Conservation (phyloP, 208 protist species). For the Blastocrithidia nonstop region DNA sequence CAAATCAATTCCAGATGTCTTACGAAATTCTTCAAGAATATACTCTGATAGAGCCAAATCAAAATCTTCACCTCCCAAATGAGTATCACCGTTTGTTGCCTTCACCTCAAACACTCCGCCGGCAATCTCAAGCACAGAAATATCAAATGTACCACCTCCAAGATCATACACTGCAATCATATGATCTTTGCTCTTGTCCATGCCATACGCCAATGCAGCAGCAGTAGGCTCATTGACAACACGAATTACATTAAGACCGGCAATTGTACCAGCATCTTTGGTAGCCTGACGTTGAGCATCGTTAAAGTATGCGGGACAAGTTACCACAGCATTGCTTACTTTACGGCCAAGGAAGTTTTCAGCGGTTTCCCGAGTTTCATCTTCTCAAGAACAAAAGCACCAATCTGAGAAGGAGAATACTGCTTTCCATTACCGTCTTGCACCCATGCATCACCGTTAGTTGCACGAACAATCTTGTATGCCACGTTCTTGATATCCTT, state of each 20-base stretch:
- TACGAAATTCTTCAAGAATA: slow-evolving; percentile 90
- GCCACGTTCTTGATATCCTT: slow-evolving; percentile 71
- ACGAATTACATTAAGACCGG: slow-evolving; percentile 89
- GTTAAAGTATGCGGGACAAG: slow-evolving; percentile 96
- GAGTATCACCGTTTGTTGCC: slow-evolving; percentile 97
- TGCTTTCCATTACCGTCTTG: slow-evolving; percentile 64
- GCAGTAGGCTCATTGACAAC: slow-evolving; percentile 99
- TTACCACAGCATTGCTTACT: slow-evolving; percentile 86
- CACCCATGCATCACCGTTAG: slow-evolving; percentile 90
- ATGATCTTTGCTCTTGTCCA: slow-evolving; percentile 12
- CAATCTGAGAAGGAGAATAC: slow-evolving; percentile 72
- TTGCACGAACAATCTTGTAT: slow-evolving; percentile 92
- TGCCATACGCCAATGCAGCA: slow-evolving; percentile 56
- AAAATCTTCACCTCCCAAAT: slow-evolving; percentile 99
- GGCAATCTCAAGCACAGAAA: slow-evolving; percentile 90
- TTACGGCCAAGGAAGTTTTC: slow-evolving; percentile 14
- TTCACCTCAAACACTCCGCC: slow-evolving; percentile 96
- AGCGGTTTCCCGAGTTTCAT: slow-evolving; percentile 75
- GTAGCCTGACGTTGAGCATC: slow-evolving; percentile 95
- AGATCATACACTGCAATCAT: slow-evolving; percentile 55
- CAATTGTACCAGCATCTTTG: slow-evolving; percentile 93
- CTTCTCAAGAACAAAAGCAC: slow-evolving; percentile 64
- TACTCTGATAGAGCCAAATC: slow-evolving; percentile 84
- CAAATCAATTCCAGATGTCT: slow-evolving; percentile 86
- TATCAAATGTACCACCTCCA: slow-evolving; percentile 95